phyloP scores from a whole-genome alignment of 768 basidiomycete genomes.

The Lentinula guzmanii region DNA sequence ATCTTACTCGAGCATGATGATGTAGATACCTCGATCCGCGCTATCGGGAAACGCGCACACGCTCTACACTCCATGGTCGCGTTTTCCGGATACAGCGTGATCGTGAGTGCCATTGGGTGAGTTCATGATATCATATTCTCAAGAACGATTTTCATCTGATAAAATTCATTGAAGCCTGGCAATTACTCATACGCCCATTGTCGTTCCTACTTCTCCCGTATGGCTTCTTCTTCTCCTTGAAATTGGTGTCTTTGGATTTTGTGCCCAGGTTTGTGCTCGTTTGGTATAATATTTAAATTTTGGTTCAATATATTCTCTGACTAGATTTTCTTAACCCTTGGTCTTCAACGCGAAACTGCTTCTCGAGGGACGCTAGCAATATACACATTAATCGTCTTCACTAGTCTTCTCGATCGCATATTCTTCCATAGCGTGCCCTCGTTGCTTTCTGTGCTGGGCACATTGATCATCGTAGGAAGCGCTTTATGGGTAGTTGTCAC shows the following conservation, averaged over 20 bases:
- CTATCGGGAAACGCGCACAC: slow-evolving; percentile 72
- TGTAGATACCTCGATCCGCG: slow-evolving; percentile 40
- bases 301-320: neutral
- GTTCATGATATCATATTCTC: slow-evolving; percentile 10
- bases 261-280: slow-evolving; percentile 38
- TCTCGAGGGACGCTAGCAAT: slow-evolving; percentile 57
- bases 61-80: slow-evolving; percentile 66
- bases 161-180: neutral
- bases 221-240: slow-evolving; percentile 42
- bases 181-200: slow-evolving; percentile 28
- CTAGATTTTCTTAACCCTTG: slow-evolving; percentile 50
- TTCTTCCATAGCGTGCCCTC: slow-evolving; percentile 61
- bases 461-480: slow-evolving; percentile 53
- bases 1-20: neutral
- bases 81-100: slow-evolving; percentile 54
- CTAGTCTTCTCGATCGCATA: slow-evolving; percentile 55
- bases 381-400: slow-evolving; percentile 61
- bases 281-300: slow-evolving; percentile 12
- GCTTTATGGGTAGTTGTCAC: slow-evolving; percentile 34
- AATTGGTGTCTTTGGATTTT: slow-evolving; percentile 49
- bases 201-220: slow-evolving; percentile 38
- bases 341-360: slow-evolving; percentile 55
- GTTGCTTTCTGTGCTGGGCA: slow-evolving; percentile 54
- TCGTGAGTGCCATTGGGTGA: slow-evolving; percentile 28
- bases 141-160: neutral